Evolutionary conservation across 306 rosid species (phyloP), one percentile per base, ranked within the genome.

Genomic region (Vachellia collinsii): DNA sequence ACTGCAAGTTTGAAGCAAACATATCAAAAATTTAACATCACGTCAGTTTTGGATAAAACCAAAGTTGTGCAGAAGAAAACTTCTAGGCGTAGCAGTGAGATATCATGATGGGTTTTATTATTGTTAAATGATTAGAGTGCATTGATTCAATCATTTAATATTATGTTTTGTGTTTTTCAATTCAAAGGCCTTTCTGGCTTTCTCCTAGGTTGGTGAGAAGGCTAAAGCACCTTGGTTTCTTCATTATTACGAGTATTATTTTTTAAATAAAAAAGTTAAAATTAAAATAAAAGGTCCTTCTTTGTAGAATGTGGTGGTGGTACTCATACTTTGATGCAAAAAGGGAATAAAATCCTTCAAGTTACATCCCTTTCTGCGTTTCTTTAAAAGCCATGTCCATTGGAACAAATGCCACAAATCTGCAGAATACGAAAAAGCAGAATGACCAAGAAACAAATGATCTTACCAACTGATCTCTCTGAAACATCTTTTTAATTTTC

Each of bases 41-140:
- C n/a, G n/a, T 50, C 56, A 50, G 56, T 50, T 50, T 14, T 16
- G n/a, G 56, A 16, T 50, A 14, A 50, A 14, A 50, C 17, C 22
- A 51, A 51, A 51, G 58, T 51, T 16, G 58, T 37, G 43, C 29
- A 54, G 82, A 12, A 44, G 8, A 68, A 47, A 74, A 50, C 38
- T 70, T 74, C 81, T 86, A 83, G 61, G 81, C 6, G 6, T 38
- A 38, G 41, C 64, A 67, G 66, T 73, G 86, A 72, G 67, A 58
- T 48, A 84, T 81, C 77, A 90, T 91, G 96, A 94, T 94, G 97
- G 94, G 76, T 77, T 80, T 86, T 94, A 92, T 94, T 78, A 94
- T 94, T 94, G 87, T 87, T 86, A 89, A 92, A 94, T 94, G 96
- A 94, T 94, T 90, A 29, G 34, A 89, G 83, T 71, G 85, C 72